A percentile compares a stretch with the other conserved stretches of the same genome.
These are phyloP conservation scores for Geotrichum carabidarum DNA, from an alignment of 1,139 yeast genomes.

Conservation along the genomic window DNA sequence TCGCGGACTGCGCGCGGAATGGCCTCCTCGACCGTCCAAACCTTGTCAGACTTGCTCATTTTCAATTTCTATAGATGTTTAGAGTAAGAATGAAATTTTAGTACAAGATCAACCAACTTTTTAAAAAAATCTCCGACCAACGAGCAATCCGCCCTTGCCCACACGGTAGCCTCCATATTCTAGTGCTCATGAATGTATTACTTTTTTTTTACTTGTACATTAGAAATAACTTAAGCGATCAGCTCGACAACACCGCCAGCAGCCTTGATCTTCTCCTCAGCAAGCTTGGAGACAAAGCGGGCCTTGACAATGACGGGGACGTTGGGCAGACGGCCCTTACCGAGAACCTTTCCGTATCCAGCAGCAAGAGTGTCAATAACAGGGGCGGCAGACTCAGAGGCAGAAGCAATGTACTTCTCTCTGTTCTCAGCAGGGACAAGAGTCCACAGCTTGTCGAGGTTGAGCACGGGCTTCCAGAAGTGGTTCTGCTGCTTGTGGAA, in stretches of 20 bases:
- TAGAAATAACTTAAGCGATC: conserved; percentile 64
- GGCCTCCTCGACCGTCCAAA: conserved; percentile 13
- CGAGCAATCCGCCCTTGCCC: not conserved
- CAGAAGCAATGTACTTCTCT: conserved; percentile 84
- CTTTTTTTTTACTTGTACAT: conserved; percentile 10
- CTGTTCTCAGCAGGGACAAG: conserved; percentile 91
- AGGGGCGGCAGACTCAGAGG: conserved; percentile 91
- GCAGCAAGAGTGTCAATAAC: conserved; percentile 98
- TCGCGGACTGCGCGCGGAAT: conserved; percentile 7
- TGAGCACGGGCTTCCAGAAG: conserved; percentile 97
- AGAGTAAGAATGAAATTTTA: no score
- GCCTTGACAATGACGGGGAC: conserved; percentile 99
- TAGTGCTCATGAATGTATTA: conserved; percentile 20
- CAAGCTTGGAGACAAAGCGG: conserved; percentile 97
- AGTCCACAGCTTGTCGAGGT: conserved; percentile 99
- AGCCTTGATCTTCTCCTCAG: conserved; percentile 99
- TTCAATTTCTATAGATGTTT: no score
- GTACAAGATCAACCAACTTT: not conserved
- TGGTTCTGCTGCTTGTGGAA: conserved; percentile 96
- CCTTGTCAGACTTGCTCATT: no score
- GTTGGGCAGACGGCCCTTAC: conserved; percentile 97
- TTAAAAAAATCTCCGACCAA: no score
- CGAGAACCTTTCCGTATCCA: conserved; percentile 99
- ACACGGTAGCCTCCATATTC: conserved; percentile 16
- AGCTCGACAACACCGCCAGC: conserved; percentile 99